phyloP scores from a whole-genome alignment of 2,329 filamentous ascomycete genomes.

The Alternaria viburni region DNA sequence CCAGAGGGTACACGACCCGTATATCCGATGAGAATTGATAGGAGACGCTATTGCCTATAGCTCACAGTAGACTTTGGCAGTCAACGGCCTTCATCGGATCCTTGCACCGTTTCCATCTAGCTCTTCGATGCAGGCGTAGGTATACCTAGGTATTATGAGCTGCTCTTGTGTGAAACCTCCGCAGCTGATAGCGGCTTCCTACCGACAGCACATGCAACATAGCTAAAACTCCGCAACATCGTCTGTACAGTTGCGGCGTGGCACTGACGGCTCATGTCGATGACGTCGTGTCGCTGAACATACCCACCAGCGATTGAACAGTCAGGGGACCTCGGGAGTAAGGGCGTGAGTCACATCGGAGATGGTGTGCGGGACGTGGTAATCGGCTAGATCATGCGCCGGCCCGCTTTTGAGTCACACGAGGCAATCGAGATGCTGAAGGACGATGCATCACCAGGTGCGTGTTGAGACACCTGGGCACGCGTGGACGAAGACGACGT shows the following conservation, averaged over 20 bases:
- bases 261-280: background rate
- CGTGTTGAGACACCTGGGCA: background rate
- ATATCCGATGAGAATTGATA: accelerated
- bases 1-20: background rate
- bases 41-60: background rate
- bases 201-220: accelerated
- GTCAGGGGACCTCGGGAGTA: background rate
- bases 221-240: background rate
- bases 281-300: background rate
- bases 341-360: background rate
- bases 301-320: background rate
- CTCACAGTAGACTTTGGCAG: accelerated
- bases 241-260: background rate
- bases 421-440: background rate
- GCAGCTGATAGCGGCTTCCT: no score
- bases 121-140: background rate
- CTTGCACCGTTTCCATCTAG: background rate
- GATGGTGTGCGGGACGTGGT: background rate
- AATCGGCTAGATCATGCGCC: background rate
- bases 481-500: background rate
- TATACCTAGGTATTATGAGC: background rate
- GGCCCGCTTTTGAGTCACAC: background rate
- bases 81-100: background rate
- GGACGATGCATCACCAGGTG: background rate
- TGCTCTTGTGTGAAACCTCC: background rate